phyloP scores from a whole-genome alignment of 768 basidiomycete species.

The Suillus subalutaceus region DNA sequence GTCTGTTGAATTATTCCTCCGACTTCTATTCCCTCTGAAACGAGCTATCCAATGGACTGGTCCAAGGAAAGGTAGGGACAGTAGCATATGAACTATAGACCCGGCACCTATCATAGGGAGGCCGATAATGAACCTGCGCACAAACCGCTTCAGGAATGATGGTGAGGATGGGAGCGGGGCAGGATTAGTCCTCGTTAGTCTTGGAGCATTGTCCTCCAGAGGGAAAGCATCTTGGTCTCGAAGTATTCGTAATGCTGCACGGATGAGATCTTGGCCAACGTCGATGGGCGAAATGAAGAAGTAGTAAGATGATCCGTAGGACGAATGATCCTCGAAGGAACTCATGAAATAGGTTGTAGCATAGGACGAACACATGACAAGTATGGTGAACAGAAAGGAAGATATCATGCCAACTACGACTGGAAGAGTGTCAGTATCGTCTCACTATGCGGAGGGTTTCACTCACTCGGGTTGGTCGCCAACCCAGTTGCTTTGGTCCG shows the following conservation, averaged over 20 bases:
- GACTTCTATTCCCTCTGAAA: constrained; percentile 56
- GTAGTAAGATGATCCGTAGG: constrained; percentile 38
- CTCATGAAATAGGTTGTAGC: constrained; percentile 68
- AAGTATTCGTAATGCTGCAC: constrained; percentile 63
- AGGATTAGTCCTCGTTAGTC: constrained; percentile 16
- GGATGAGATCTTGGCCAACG: constrained; percentile 60
- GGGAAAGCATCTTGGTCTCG: constrained; percentile 54
- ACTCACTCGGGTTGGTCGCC: constrained; percentile 75
- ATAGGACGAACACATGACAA: constrained; percentile 72
- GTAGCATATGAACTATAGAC: constrained; percentile 72
- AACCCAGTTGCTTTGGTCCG: constrained; percentile 71
- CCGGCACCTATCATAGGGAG: constrained; percentile 78
- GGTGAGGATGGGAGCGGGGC: constrained; percentile 34
- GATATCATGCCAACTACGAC: constrained; percentile 68
- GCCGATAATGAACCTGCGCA: constrained; percentile 76
- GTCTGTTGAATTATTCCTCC: constrained; percentile 60
- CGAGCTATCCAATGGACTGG: constrained; percentile 75
- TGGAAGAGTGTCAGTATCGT: constrained; percentile 18
- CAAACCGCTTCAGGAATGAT: constrained; percentile 55
- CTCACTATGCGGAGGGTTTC: constrained; percentile 11
- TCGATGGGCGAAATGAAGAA: constrained; percentile 57
- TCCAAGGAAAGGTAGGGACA: constrained; percentile 63
- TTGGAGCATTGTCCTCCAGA: constrained; percentile 24
- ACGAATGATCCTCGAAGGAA: constrained; percentile 57
- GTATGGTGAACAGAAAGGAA: constrained; percentile 58